Base-by-base conservation (phyloP, 768 basidiomycete species). In the Kwoniella pini region DNA sequence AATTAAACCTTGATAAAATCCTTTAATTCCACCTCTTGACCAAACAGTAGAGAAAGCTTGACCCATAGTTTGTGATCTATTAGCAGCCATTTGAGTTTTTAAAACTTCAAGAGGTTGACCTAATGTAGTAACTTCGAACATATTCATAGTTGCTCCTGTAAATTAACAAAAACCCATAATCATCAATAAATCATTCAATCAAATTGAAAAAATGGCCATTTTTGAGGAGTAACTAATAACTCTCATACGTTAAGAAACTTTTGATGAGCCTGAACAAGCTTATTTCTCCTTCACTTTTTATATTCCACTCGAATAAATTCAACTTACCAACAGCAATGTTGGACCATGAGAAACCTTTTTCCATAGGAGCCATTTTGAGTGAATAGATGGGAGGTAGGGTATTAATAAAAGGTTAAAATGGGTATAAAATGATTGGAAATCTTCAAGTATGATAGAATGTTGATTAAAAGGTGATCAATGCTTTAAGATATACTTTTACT, bases 81-180 rank as follows among this genome's bases (percentile, higher is more conserved):
- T 94, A 62, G 93, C 91, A 60, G 96, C 96, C 96, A 99, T 98
- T 78, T 99, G 96, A 17, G 96, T 99, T 81, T 99, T 99, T 68
- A 98, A 80, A 31, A 98, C 96, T 81, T 99, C 96, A 60, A 99
- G 82, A 21, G 96, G 96, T 82, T 99, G 96, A 36, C 96, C 96
- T 28, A 99, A 85, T 9, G 95, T 97, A 57, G 96, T 97, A 68
- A 99, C 96, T 88, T 97, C 74, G 63, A 73, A 69, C 68, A 99
- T 90, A 84, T 97, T 97, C 95, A 98, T 97, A 75, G 96, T 91
- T 62, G 82, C 94, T 81, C 94, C 93, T 92, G 44, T 45, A 24
- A 36, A 27, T 11, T 10, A 19, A 6, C 40, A 42, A 19, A 11
- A 42, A 13, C 19, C 40, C 7, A 19, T 21, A 28, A 46, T n/a